Evolutionary conservation across 768 basidiomycete genomes (phyloP), one percentile per base, ranked within the genome.

Genomic region (Trametes villosa): DNA sequence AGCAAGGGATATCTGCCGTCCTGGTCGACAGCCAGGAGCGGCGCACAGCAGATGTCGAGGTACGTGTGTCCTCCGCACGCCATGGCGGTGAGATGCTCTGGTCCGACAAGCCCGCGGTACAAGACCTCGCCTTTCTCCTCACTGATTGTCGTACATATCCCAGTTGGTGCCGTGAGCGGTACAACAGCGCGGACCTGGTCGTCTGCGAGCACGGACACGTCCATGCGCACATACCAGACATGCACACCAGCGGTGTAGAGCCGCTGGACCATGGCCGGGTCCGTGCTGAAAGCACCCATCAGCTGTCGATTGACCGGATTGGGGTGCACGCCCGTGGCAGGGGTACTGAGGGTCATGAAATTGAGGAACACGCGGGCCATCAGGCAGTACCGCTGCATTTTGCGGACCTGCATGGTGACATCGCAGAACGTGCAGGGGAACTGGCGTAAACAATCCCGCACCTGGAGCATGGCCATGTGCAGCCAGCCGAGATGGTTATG

Each of bases 211-310:
- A 52, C 24, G 8, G 26, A 40, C 12, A n/a, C 27, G 26, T 47
- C 45, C 26, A 12, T 30, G 11, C 51, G n/a, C 12, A 52, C 15
- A 12, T 17, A 52, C 51, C 51, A 52, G 8, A 52, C 51, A 4
- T 34, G 51, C 8, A 52, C 33, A 6, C 51, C 51, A 9, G 13
- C 9, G 8, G 22, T 11, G 26, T 34, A 18, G 24, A 52, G 38
- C 20, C 17, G 9, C 26, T 52, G 51, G 15, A 41, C 51, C 4
- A 38, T 30, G 17, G 33, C 51, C 9, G 51, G 51, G 22, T 52
- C 36, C 7, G 51, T 52, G 34, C n/a, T 38, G 51, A 51, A 51
- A 5, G 50, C 50, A 4, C 50, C 50, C 50, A 51, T 51, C 18
- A 33, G 15, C n/a, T 33, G 33, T n/a, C 9, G 31, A 9, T 51